These are phyloP conservation scores for Helminthosporium solani DNA, from an alignment of 2,329 filamentous ascomycete species.

Conservation along the genomic window DNA sequence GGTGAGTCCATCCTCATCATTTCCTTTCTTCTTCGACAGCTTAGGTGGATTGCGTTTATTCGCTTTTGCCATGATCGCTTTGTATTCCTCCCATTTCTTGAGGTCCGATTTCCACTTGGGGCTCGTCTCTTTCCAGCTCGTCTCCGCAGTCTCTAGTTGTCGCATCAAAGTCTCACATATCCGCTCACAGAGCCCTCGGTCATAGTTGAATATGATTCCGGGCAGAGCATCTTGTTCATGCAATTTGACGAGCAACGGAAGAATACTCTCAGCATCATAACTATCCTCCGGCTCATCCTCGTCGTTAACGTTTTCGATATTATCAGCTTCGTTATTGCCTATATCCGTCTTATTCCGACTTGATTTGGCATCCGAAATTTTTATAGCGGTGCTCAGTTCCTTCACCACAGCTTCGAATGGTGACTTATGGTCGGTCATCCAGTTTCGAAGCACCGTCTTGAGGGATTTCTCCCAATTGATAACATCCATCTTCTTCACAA, in stretches of 20 bases:
- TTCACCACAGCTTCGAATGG: conserved; percentile 55
- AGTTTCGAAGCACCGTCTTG: conserved; percentile 59
- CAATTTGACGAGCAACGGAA: conserved; percentile 61
- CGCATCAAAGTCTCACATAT: conserved; percentile 55
- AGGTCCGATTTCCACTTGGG: conserved; percentile 63
- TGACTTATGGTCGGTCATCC: conserved; percentile 59
- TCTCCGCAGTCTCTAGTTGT: conserved; percentile 58
- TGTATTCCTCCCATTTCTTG: conserved; percentile 59
- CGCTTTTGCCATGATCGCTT: conserved; percentile 49
- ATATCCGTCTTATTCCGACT: conserved; percentile 1
- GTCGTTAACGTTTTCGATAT: conserved; percentile 17
- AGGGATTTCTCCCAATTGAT: conserved; percentile 64
- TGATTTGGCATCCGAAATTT: conserved; percentile 9
- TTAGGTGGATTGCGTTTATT: conserved; percentile 31
- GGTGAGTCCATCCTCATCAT: conserved; percentile 51
- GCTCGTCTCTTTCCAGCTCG: conserved; percentile 57
- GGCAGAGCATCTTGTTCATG: conserved; percentile 66
- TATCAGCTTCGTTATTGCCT: conserved; percentile 5
- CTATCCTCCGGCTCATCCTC: conserved; percentile 28
- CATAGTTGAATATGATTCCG: conserved; percentile 76
- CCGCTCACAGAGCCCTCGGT: conserved; percentile 64
- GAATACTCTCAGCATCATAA: conserved; percentile 46
- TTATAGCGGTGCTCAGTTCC: conserved; percentile 39
- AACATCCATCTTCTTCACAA: conserved; percentile 66
- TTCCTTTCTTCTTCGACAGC: conserved; percentile 47